Percentiles rank a stretch among this genome's conserved stretches.
Conservation (phyloP, 2,329 filamentous ascomycete genomes). For the Verticillium isaacii region DNA sequence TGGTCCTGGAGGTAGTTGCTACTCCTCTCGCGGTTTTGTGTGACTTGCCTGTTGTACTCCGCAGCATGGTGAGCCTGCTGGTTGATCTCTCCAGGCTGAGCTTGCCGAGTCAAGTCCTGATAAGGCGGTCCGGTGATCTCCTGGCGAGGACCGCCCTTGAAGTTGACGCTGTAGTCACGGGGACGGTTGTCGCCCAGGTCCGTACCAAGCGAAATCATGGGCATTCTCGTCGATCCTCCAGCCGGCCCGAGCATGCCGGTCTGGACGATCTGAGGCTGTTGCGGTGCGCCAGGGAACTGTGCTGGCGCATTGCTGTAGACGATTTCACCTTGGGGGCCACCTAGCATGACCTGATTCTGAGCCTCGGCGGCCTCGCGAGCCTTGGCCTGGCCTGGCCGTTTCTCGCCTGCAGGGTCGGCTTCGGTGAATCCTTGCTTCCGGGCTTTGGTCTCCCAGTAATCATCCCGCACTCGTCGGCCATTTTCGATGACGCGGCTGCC, state of each 20-base stretch:
- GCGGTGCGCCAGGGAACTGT: slow-evolving; percentile 61
- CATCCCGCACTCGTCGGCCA: slow-evolving; percentile 86
- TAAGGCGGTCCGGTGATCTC: slow-evolving; percentile 85
- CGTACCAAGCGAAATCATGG: slow-evolving; percentile 78
- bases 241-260: slow-evolving; percentile 65
- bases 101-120: slow-evolving; percentile 77
- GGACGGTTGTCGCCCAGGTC: slow-evolving; percentile 73
- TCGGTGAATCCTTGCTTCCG: slow-evolving; percentile 97
- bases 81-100: slow-evolving; percentile 71
- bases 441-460: slow-evolving; percentile 98
- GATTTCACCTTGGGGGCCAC: slow-evolving; percentile 75
- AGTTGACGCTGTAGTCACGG: slow-evolving; percentile 71
- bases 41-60: slow-evolving; percentile 84
- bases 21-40: slow-evolving; percentile 73
- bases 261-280: slow-evolving; percentile 67
- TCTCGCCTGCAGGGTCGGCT: slow-evolving; percentile 91
- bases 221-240: slow-evolving; percentile 62
- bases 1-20: slow-evolving; percentile 74
- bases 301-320: slow-evolving; percentile 74
- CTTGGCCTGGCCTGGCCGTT: slow-evolving; percentile 87
- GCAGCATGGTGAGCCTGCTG: slow-evolving; percentile 84
- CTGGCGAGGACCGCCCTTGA: slow-evolving; percentile 75
- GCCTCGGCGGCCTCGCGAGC: slow-evolving; percentile 77
- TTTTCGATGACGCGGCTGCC: slow-evolving; percentile 89
- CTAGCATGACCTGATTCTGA: slow-evolving; percentile 56